Evolutionary conservation across 148 eudicot genomes (phyloP).

Genomic region (Camellia japonica): DNA sequence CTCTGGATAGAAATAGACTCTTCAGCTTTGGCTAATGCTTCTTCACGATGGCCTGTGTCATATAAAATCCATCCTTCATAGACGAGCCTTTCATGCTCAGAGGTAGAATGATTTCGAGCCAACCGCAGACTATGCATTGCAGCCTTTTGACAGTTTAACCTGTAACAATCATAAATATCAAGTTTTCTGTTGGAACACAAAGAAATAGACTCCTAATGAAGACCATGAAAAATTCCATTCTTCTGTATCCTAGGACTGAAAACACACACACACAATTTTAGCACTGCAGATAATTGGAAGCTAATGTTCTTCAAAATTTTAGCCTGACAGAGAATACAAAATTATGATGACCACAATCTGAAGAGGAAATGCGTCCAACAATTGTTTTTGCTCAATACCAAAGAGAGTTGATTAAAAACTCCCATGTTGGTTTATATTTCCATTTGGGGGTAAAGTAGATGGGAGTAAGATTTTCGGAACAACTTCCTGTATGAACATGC

Average conservation of each 20-base stretch:
- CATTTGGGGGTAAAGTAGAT: background rate
- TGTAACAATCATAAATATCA: constrained; percentile 20
- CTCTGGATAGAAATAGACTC: constrained; percentile 72
- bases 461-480: background rate
- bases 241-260: background rate
- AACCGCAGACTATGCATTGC: constrained; percentile 84
- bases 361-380: background rate
- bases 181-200: background rate
- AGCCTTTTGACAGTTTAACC: constrained; percentile 81
- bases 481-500: background rate
- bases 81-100: constrained; percentile 79
- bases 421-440: background rate
- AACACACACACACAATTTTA: background rate
- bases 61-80: constrained; percentile 92
- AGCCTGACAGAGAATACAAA: background rate
- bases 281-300: background rate
- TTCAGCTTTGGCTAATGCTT: constrained; percentile 84
- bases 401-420: background rate
- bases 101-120: constrained; percentile 66
- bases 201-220: background rate
- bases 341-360: constrained; percentile 11
- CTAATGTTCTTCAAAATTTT: background rate
- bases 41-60: constrained; percentile 89
- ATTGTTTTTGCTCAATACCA: background rate
- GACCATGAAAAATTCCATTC: background rate